A percentile compares a stretch with the other conserved stretches of the same genome.
Evolutionary conservation across 1,284 basidiomycete species (phyloP).

Genomic region (Gymnopus androsaceus): DNA sequence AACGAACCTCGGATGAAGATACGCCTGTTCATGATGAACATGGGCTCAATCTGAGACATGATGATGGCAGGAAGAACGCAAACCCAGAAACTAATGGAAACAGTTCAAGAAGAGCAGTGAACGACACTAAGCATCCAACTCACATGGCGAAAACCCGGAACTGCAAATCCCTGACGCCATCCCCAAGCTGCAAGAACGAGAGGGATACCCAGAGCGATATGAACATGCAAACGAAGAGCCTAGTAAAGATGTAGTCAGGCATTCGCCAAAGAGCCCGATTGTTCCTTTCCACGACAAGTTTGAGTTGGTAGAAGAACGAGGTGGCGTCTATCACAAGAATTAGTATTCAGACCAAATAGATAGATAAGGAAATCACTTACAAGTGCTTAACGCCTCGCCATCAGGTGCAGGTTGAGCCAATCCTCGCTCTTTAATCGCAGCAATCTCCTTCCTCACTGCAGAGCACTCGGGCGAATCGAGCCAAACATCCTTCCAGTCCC

Average conservation of each 20-base stretch:
- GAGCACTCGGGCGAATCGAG: slow-evolving; percentile 51
- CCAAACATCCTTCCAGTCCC: slow-evolving; percentile 83
- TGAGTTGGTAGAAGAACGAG: slow-evolving; percentile 78
- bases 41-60: slow-evolving; percentile 81
- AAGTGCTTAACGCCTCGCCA: slow-evolving; percentile 43
- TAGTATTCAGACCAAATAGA: neutral
- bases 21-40: slow-evolving; percentile 83
- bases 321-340: slow-evolving; percentile 62
- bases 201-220: slow-evolving; percentile 82
- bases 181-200: slow-evolving; percentile 78
- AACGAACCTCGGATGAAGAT: slow-evolving; percentile 56
- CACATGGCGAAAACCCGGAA: slow-evolving; percentile 83
- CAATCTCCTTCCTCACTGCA: slow-evolving; percentile 42
- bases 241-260: slow-evolving; percentile 81
- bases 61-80: slow-evolving; percentile 75
- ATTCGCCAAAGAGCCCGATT: slow-evolving; percentile 81
- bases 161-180: slow-evolving; percentile 71
- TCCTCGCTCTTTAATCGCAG: slow-evolving; percentile 44
- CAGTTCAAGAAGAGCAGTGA: slow-evolving; percentile 8
- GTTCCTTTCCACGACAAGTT: slow-evolving; percentile 74
- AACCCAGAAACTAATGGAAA: slow-evolving; percentile 61
- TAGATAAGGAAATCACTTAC: slow-evolving; percentile 37
- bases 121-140: slow-evolving; percentile 26
- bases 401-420: slow-evolving; percentile 40
- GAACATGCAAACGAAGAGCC: slow-evolving; percentile 76